Evolutionary conservation across 2,329 filamentous ascomycete genomes (phyloP).

Genomic region (Fusarium aywerte): DNA sequence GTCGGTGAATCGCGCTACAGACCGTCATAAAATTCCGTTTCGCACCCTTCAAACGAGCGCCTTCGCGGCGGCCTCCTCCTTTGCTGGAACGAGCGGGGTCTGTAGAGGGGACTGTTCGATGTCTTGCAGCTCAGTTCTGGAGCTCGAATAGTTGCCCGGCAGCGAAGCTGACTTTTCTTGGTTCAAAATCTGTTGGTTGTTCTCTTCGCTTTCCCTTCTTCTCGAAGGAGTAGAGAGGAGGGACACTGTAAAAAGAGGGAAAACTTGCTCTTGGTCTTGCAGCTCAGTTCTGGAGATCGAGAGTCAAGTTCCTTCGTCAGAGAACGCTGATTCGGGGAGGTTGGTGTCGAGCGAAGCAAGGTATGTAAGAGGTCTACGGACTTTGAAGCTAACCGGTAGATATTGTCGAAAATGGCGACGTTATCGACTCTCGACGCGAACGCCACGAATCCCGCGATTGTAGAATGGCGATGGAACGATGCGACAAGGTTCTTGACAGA

Average conservation of each 20-base stretch:
- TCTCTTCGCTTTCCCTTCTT: background rate
- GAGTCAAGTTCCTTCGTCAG: background rate
- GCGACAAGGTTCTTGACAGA: background rate
- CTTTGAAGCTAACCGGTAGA: conserved; percentile 1
- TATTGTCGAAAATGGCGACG: background rate
- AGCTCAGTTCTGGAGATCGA: conserved; percentile 20
- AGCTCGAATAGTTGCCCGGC: conserved; percentile 20
- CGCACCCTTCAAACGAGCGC: conserved; percentile 17
- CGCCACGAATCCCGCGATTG: conserved; percentile 6
- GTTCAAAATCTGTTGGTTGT: background rate
- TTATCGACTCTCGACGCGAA: conserved; percentile 2
- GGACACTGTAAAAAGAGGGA: conserved; percentile 3
- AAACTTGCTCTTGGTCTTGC: background rate
- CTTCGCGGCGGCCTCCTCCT: background rate
- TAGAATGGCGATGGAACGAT: conserved; percentile 2
- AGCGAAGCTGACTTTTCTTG: conserved; percentile 15
- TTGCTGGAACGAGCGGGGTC: conserved; percentile 22
- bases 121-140: conserved; percentile 23
- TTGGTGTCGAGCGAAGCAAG: conserved; percentile 1
- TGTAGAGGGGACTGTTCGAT: conserved; percentile 15
- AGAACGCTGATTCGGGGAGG: background rate
- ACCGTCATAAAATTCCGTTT: conserved; percentile 23
- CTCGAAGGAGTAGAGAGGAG: background rate
- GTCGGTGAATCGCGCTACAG: conserved; percentile 18
- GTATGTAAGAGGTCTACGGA: background rate